Conservation (phyloP, 2,329 filamentous ascomycete genomes). For the Colletotrichum zoysiae region DNA sequence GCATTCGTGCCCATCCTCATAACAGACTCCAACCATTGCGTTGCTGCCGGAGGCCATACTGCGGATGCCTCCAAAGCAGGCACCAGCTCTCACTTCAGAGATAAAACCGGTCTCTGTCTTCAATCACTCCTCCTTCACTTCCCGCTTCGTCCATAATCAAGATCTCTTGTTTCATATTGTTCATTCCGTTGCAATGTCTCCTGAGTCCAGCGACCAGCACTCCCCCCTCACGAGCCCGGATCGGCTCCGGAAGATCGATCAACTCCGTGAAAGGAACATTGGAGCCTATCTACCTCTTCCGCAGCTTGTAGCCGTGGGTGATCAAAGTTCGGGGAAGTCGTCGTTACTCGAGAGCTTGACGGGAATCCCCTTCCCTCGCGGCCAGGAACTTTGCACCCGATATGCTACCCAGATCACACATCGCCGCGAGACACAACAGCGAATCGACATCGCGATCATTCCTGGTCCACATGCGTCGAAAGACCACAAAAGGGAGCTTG, state of each 20-base stretch:
- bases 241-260: conserved; percentile 46
- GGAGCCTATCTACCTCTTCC: conserved; percentile 44
- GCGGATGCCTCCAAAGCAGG: no score
- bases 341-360: conserved; percentile 51
- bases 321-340: conserved; percentile 52
- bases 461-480: conserved; percentile 6
- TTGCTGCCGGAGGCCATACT: no score
- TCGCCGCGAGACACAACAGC: conserved; percentile 8
- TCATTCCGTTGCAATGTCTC: neutral
- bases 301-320: conserved; percentile 50
- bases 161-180: neutral
- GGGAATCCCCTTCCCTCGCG: conserved; percentile 49
- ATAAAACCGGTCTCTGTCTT: no score
- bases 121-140: no score
- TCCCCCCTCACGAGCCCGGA: conserved; percentile 16
- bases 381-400: conserved; percentile 49
- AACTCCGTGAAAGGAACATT: conserved; percentile 44
- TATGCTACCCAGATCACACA: conserved; percentile 47
- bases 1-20: no score
- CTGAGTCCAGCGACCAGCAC: conserved; percentile 1
- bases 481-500: neutral
- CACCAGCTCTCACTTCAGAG: no score
- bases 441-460: conserved; percentile 26
- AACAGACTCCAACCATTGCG: no score
- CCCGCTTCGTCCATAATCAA: no score